Base-by-base conservation (phyloP, 2,329 filamentous ascomycete species). In the Diaporthe longicolla region DNA sequence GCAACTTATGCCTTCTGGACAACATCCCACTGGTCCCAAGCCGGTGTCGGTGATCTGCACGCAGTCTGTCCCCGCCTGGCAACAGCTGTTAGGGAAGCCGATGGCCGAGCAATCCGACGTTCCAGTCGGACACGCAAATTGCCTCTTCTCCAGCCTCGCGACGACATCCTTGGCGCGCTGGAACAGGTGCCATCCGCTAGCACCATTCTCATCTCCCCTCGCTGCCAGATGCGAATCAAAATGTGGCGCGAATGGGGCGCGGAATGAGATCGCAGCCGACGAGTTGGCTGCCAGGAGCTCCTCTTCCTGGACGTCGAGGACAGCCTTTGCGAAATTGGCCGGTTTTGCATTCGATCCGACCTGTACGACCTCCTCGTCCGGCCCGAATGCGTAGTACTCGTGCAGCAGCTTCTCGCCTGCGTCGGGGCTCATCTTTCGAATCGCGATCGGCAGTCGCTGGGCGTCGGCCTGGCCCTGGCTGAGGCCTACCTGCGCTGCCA, bases 321-420 rank as follows among this genome's bases (percentile, higher is more conserved):
- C 73, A 17, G 19, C 58, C n/a, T 50, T 32, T 0, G 74, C 73
- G 8, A 29, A n/a, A 5, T 40, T 26, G 45, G 72, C 71, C 19
- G 58, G 78, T 76, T 61, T 58, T 21, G 71, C 72, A n/a, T 21
- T 58, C 59, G 71, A 76, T 45, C 35, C 73, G 43, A 65, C 59
- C 35, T 68, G 50, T 29, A 59, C n/a, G 11, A 79, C 76, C 6
- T 77, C 75, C 32, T 82, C 81, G 50, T 80, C 79, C 19, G 80
- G 72, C 9, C 79, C 77, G 77, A 90, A 90, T 76, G 85, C 87
- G 77, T 87, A 92, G 81, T 94, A 93, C 58, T 93, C 88, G 72
- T 92, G 85, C 77, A 92, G 90, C 80, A 96, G 92, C 87, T 94
- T 97, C 80, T 94, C 92, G 74, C 89, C 89, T 66, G 90, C 89